Percentiles rank a stretch among this genome's conserved stretches.
These are phyloP conservation scores for Exophiala xenobiotica DNA, from an alignment of 2,329 filamentous ascomycete genomes.

Conservation along the genomic window DNA sequence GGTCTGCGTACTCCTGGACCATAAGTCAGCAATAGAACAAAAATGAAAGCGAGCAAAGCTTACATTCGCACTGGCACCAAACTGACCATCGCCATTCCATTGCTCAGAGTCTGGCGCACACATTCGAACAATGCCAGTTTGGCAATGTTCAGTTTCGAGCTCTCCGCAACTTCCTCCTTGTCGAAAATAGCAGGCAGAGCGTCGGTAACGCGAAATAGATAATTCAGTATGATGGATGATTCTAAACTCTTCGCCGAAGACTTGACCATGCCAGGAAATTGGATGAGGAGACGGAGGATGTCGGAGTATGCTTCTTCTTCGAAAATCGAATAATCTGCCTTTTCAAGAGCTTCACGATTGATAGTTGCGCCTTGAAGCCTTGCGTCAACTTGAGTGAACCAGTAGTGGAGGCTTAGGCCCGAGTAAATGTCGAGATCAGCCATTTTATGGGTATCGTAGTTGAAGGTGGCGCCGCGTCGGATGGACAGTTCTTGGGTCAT, in stretches of 20 bases:
- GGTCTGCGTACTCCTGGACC: not conserved
- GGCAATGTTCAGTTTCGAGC: constrained; percentile 67
- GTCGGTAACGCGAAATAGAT: constrained; percentile 60
- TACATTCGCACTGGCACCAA: constrained; percentile 70
- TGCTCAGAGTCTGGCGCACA: constrained; percentile 71
- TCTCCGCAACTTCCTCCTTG: constrained; percentile 76
- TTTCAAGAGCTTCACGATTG: constrained; percentile 57
- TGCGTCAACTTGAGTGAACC: constrained; percentile 67
- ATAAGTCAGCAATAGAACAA: not conserved
- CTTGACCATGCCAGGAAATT: constrained; percentile 81
- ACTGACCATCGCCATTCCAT: constrained; percentile 80
- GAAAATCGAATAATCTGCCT: constrained; percentile 66
- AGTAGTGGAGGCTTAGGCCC: constrained; percentile 81
- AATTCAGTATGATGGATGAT: constrained; percentile 65
- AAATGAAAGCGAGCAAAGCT: not conserved
- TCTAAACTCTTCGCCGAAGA: constrained; percentile 84
- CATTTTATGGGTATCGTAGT: constrained; percentile 79
- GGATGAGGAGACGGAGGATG: constrained; percentile 71
- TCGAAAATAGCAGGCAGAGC: constrained; percentile 8
- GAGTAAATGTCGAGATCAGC: constrained; percentile 83
- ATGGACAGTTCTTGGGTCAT: constrained; percentile 94
- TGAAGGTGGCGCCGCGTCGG: constrained; percentile 65
- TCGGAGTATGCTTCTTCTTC: constrained; percentile 71
- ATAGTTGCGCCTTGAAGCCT: constrained; percentile 60
- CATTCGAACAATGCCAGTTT: constrained; percentile 76